Evolutionary conservation across 129 eudicot genomes (phyloP).

Genomic region (Flaveria bidentis): DNA sequence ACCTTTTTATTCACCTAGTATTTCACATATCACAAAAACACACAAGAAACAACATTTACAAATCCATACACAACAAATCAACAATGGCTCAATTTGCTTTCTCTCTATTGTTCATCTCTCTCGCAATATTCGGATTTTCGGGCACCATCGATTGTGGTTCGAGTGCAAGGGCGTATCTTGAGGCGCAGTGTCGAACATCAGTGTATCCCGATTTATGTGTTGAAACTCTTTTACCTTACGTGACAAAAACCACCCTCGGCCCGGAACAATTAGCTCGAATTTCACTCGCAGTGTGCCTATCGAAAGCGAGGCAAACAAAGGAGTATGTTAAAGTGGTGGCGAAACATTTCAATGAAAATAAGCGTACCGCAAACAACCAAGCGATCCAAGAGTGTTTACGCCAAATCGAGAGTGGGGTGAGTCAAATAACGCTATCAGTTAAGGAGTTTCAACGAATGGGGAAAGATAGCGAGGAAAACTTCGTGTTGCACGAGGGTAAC

Average conservation of each 20-base stretch:
- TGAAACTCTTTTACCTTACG: constrained; percentile 39
- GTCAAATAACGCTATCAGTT: constrained; percentile 50
- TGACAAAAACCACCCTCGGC: constrained; percentile 26
- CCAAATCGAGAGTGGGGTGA: constrained; percentile 55
- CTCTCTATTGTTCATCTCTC: constrained; percentile 31
- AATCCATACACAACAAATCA: constrained; percentile 23
- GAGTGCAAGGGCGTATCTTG: constrained; percentile 46
- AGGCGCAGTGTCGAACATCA: constrained; percentile 44
- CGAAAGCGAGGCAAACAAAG: constrained; percentile 47
- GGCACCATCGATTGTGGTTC: constrained; percentile 35
- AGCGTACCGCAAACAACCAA: constrained; percentile 27
- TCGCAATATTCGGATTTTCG: constrained; percentile 32
- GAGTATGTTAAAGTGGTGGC: constrained; percentile 47
- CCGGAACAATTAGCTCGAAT: constrained; percentile 55
- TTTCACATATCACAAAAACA: constrained; percentile 18
- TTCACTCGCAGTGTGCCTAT: constrained; percentile 54
- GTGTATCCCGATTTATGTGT: constrained; percentile 47
- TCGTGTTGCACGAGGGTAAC: constrained; percentile 57
- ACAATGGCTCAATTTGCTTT: constrained; percentile 35
- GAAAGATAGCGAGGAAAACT: constrained; percentile 37
- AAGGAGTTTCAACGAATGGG: constrained; percentile 45
- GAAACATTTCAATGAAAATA: constrained; percentile 30
- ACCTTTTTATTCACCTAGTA: not conserved
- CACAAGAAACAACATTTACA: not conserved
- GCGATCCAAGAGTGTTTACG: constrained; percentile 49